Conservation (phyloP, 441 rosid species). For the Gossypium gossypioides region DNA sequence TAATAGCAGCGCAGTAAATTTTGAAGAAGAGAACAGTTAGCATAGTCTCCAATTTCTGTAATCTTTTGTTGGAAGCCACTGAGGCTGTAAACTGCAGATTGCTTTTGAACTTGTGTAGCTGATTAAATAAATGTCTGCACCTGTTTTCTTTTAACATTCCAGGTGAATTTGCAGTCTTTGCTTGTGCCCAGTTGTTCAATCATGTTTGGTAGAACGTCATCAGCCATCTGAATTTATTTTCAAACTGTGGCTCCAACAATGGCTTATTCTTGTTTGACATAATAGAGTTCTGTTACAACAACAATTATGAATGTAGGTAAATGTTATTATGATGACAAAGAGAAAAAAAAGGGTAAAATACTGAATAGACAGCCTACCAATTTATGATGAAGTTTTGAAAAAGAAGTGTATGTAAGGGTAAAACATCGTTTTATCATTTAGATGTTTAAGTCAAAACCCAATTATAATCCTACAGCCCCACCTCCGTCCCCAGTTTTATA, state of each 20-base stretch:
- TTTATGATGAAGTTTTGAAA: background rate
- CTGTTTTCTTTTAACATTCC: background rate
- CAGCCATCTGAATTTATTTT: background rate
- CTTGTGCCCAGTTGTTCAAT: background rate
- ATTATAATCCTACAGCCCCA: background rate
- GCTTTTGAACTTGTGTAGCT: background rate
- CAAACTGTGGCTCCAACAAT: background rate
- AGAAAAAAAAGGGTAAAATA: background rate
- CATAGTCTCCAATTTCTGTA: background rate
- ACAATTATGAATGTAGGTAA: background rate
- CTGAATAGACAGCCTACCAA: background rate
- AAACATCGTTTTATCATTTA: background rate
- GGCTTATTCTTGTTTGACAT: background rate
- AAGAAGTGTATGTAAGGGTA: background rate
- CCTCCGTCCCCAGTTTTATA: background rate
- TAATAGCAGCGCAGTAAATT: background rate
- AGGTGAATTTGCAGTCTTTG: background rate
- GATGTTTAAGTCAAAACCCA: background rate
- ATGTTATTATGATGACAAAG: background rate
- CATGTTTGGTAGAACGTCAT: too few species aligned
- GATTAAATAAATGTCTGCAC: background rate
- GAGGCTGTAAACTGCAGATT: background rate
- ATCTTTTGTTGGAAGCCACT: background rate
- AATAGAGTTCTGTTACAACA: background rate
- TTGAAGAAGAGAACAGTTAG: background rate